Base-by-base conservation (phyloP, 169 alveolate genomes). In the Babesia ovata region DNA sequence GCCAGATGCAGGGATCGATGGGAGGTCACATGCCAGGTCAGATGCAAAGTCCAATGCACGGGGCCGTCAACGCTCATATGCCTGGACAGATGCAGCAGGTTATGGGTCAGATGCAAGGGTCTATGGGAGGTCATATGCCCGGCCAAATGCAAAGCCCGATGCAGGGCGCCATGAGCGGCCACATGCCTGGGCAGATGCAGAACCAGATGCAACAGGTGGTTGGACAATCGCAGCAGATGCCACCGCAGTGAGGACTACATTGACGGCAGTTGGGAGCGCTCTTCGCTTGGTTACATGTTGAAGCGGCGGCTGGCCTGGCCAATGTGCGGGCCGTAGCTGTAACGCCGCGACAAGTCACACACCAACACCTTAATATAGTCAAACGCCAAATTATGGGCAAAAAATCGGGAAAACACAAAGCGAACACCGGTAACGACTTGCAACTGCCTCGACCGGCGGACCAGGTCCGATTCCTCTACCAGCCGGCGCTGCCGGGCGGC, bases 391-490 rank as follows among this genome's bases (percentile, higher is more conserved):
- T 63, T 10, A 63, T 46, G 58, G 60, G 60, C 50, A 63, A 24
- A 63, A 63, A 63, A 19, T 8, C 45, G 16, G 53, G 19, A 1
- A 6, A 59, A n/a, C 26, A 22, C 14, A 29, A 29, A 2, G 70
- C 44, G 6, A 61, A 21, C n/a, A 16, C 57, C 28, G 28, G 21
- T 50, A 8, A 44, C 28, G 70, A 61, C 21, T 7, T 26, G 50
- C 50, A 61, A 19, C 54, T 53, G 44, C 57, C 70, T 9, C 49
- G 50, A 4, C 70, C 70, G 1, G 58, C 61, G 28, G 74, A 45
- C 36, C 76, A n/a, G 50, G 63, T 53, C 21, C 28, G 56, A 10
- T 53, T 67, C 48, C 76, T 67, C 16, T 67, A 67, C 65, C 76
- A 52, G 60, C 63, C 63, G 56, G 67, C 76, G 21, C 17, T 14